Evolutionary conservation across 306 rosid genomes (phyloP).

Genomic region (Cicer pinnatifidum): DNA sequence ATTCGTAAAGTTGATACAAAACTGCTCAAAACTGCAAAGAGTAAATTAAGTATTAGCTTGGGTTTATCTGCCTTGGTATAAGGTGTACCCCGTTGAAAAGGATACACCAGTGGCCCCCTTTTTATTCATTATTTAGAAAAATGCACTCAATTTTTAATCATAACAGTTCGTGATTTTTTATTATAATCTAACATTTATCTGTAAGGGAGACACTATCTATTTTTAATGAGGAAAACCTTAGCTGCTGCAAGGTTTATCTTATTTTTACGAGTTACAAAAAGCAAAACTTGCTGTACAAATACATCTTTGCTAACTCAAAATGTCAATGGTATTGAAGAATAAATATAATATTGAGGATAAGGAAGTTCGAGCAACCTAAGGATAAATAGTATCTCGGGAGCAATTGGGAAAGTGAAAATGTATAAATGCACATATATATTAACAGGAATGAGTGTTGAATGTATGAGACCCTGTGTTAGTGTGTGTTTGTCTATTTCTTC

Average conservation of each 20-base stretch:
- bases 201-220: neutral
- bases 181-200: constrained; percentile 7
- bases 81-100: neutral
- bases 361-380: constrained; percentile 40
- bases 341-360: constrained; percentile 30
- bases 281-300: constrained; percentile 18
- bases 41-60: constrained; percentile 44
- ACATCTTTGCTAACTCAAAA: constrained; percentile 18
- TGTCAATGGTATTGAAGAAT: constrained; percentile 33
- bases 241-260: constrained; percentile 28
- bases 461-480: constrained; percentile 14
- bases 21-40: constrained; percentile 87
- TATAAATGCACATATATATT: constrained; percentile 28
- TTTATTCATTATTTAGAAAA: neutral
- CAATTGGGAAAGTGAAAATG: constrained; percentile 18
- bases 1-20: constrained; percentile 85
- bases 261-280: constrained; percentile 23
- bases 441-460: constrained; percentile 33
- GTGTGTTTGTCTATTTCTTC: constrained; percentile 7
- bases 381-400: constrained; percentile 27
- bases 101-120: neutral
- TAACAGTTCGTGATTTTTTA: neutral
- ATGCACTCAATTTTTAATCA: neutral
- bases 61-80: neutral
- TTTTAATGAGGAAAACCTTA: constrained; percentile 1